Evolutionary conservation across 352 stramenopile genomes (phyloP).

Genomic region (Pythium rishiriense): DNA sequence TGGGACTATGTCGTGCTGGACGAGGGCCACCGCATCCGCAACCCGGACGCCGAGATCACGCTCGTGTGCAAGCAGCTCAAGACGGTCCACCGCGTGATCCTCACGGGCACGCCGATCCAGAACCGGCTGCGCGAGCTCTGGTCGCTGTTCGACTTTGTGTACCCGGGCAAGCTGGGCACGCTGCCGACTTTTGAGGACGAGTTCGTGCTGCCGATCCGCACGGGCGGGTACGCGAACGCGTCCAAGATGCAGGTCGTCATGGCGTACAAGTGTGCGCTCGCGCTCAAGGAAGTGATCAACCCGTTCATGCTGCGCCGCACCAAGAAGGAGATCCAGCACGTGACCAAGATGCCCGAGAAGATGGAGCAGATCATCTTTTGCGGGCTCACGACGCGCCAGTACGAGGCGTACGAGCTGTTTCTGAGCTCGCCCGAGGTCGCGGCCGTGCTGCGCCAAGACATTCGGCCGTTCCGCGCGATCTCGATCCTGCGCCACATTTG

Average conservation of each 20-base stretch:
- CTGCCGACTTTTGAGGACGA: slow-evolving; percentile 97
- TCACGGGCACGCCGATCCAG: slow-evolving; percentile 92
- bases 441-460: slow-evolving; percentile 82
- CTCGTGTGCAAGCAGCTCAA: slow-evolving; percentile 92
- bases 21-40: slow-evolving; percentile 98
- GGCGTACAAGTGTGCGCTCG: slow-evolving; percentile 96
- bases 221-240: slow-evolving; percentile 92
- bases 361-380: slow-evolving; percentile 99
- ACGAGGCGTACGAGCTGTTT: slow-evolving; percentile 91
- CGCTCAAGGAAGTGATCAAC: slow-evolving; percentile 96
- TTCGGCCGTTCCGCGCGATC: slow-evolving; percentile 91
- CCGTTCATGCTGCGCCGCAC: slow-evolving; percentile 95
- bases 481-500: slow-evolving; percentile 98
- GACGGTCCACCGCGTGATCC: slow-evolving; percentile 90
- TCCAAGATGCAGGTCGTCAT: slow-evolving; percentile 95
- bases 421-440: slow-evolving; percentile 91
- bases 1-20: slow-evolving; percentile 99
- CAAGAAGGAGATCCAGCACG: slow-evolving; percentile 94
- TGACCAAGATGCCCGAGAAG: slow-evolving; percentile 94
- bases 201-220: slow-evolving; percentile 96
- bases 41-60: slow-evolving; percentile 97
- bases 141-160: slow-evolving; percentile 99
- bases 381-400: slow-evolving; percentile 88
- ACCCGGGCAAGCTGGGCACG: slow-evolving; percentile 96
- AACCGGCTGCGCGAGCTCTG: slow-evolving; percentile 97